A percentile compares a stretch with the other conserved stretches of the same genome.
Evolutionary conservation across 331 rosid genomes (phyloP).

Genomic region (Arachis monticola): DNA sequence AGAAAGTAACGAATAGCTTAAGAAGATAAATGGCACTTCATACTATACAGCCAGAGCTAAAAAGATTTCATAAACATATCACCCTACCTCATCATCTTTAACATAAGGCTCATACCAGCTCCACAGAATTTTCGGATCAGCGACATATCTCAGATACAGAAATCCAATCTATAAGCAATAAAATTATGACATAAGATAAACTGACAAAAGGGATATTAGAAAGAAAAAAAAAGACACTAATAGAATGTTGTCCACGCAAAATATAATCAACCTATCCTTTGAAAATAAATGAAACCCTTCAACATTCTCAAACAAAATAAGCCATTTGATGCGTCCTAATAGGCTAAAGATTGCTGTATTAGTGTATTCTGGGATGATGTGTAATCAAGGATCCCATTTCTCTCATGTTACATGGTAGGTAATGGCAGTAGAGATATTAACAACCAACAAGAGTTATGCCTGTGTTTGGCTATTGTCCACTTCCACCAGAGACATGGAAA

Average conservation of each 20-base stretch:
- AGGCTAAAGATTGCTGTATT: neutral
- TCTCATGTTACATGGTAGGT: neutral
- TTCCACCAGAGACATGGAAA: too few species aligned
- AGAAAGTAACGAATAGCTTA: neutral
- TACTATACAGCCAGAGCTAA: constrained; percentile 17
- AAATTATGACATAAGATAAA: constrained; percentile 1
- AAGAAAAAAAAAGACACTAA: neutral
- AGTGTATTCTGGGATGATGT: neutral
- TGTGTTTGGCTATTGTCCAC: too few species aligned
- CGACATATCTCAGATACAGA: constrained; percentile 93
- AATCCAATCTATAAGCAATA: constrained; percentile 78
- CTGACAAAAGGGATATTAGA: neutral
- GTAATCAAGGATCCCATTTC: neutral
- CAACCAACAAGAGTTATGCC: constrained; percentile 1
- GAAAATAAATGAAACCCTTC: neutral
- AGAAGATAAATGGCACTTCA: constrained; percentile 11
- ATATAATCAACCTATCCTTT: constrained; percentile 11
- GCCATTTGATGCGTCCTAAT: neutral
- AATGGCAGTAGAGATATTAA: constrained; percentile 2
- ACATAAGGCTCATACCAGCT: constrained; percentile 91
- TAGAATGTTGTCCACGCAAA: constrained; percentile 21
- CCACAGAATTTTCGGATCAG: constrained; percentile 93
- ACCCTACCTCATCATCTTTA: constrained; percentile 85
- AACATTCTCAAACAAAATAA: neutral
- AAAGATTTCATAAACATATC: constrained; percentile 12